Conservation (phyloP, 768 basidiomycete species). For the Termitomyces sp. region DNA sequence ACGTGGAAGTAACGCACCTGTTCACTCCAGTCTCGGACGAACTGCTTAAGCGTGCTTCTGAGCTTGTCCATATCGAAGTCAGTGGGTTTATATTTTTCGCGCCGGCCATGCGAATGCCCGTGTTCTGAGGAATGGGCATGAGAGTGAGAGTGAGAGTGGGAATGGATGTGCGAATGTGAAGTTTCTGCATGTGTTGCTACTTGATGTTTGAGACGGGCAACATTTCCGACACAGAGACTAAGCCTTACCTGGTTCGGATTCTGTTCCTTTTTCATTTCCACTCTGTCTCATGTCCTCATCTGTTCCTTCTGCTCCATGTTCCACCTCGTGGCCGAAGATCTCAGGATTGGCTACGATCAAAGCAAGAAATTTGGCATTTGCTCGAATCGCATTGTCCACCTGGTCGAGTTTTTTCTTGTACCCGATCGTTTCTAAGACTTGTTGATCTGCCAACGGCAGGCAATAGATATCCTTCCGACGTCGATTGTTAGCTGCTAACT, state of each 20-base stretch:
- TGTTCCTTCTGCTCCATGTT: slow-evolving; percentile 22
- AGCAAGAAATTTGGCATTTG: slow-evolving; percentile 73
- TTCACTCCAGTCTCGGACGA: slow-evolving; percentile 89
- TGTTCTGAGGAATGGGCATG: slow-evolving; percentile 22
- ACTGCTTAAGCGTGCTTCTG: slow-evolving; percentile 86
- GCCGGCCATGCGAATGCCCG: slow-evolving; percentile 27
- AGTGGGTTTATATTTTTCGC: slow-evolving; percentile 41
- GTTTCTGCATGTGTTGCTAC: not conserved
- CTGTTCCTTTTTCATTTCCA: slow-evolving; percentile 3
- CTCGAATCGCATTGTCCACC: slow-evolving; percentile 76
- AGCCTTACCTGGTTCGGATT: slow-evolving; percentile 5
- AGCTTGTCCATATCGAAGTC: slow-evolving; percentile 89
- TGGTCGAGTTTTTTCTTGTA: slow-evolving; percentile 75
- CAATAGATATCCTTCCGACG: slow-evolving; percentile 75
- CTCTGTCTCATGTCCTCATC: slow-evolving; percentile 6
- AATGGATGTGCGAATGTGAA: slow-evolving; percentile 8
- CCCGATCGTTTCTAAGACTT: slow-evolving; percentile 59
- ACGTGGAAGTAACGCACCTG: slow-evolving; percentile 42
- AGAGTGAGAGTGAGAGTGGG: slow-evolving; percentile 16
- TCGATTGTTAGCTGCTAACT: slow-evolving; percentile 51
- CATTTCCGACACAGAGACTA: not conserved
- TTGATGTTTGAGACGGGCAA: not conserved
- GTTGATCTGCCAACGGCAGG: slow-evolving; percentile 65
- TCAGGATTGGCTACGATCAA: slow-evolving; percentile 74
- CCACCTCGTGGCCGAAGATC: slow-evolving; percentile 64